Base-by-base conservation (phyloP, 1,139 yeast genomes). In the Geotrichum restrictum region DNA sequence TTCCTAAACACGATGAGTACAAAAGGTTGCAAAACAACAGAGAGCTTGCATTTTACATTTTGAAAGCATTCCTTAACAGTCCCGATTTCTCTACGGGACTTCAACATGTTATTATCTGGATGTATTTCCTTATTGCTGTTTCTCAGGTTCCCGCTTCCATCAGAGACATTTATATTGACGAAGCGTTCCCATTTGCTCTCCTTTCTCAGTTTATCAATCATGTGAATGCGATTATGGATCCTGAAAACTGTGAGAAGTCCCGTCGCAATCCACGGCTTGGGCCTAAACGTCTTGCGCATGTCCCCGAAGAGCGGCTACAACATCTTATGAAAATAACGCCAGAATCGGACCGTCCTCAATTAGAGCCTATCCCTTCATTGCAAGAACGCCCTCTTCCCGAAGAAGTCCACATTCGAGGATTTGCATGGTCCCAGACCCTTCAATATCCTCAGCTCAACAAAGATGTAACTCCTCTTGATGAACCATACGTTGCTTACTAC, bases 31-130 rank as follows among this genome's bases (percentile, higher is more conserved):
- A 34, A 47, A 31, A 16, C 14, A 54, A 53, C 31, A 52, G 50
- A 14, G 45, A 49, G 6, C 47, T 59, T 24, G 45, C 62, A 1
- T 58, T 45, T 51, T 45, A 48, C 22, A 56, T 58, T 49, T 53
- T 60, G 14, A 45, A 51, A 13, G 39, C 55, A 18, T 57, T 57
- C 45, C 27, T 54, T 24, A 36, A 38, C n/a, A 41, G 44, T 16
- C 37, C 40, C 4, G 53, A 53, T 39, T 46, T 41, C 24, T 41
- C 57, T 40, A 45, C 48, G 34, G 56, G 60, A 8, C 55, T 59
- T 7, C 60, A 60, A 39, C 65, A 62, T 53, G 52, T 60, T 5
- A 47, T 62, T 10, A 55, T 62, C 13, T 62, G 65, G 64, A 48
- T 62, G 31, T 60, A 62, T 46, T 62, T 62, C 42, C 56, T 62